Base-by-base conservation (phyloP, 148 eudicot genomes). In the Rhododendron williamsianum region DNA sequence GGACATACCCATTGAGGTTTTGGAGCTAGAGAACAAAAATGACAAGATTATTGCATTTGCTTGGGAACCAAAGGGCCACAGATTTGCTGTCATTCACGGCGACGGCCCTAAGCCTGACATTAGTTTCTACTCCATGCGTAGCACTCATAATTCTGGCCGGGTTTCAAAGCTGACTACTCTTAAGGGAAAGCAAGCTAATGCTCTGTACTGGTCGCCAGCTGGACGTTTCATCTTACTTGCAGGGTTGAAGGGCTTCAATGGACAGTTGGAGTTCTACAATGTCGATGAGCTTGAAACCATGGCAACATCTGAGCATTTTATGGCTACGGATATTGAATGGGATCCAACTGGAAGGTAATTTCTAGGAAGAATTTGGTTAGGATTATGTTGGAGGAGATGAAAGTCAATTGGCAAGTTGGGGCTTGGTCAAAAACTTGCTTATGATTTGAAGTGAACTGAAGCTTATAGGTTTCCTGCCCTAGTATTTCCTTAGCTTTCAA, bases 251-350 rank as follows among this genome's bases (percentile, higher is more conserved):
- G 93, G 96, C 21, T 92, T 95, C 58, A 95, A 97, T 89, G 99
- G 99, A 67, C 99, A 97, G 85, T 85, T 97, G 87, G 99, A 97
- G 84, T 97, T 97, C 83, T 97, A 86, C 83, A 93, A 95, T 89
- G 98, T 93, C 52, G 99, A 97, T 82, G 99, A 95, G 89, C 99
- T 97, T 90, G 98, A 97, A 90, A 95, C 99, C 83, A 97, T 97
- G 99, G 98, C 94, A 8, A 87, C 95, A 25, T 89, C 93, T 76
- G 99, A 97, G 89, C 99, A 97, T 89, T 97, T 94, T 82, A 94
- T 92, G 96, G 94, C 98, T 78, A 92, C 94, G 36, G 94, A 95
- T 85, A 86, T 97, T 73, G 96, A 97, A 76, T 97, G 99, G 99
- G 99, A 97, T 86, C 98, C 99, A 54, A 54, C 60, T 54, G 60